A percentile compares a stretch with the other conserved stretches of the same genome.
Conservation (phyloP, 179 eudicot species). For the Spinacia oleracea region DNA sequence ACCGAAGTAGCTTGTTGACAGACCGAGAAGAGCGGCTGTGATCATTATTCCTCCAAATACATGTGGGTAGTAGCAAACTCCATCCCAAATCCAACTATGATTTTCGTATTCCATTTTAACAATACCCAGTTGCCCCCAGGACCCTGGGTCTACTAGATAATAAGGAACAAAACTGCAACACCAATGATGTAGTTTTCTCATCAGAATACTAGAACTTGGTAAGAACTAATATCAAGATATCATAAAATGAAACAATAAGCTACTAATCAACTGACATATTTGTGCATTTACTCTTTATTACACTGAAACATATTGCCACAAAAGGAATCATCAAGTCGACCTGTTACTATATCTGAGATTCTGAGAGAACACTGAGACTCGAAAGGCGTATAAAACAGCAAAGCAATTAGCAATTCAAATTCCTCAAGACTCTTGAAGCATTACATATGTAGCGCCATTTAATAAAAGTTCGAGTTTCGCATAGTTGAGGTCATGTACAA, state of each 20-base stretch:
- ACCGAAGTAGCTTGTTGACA: conserved; percentile 79
- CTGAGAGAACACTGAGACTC: not conserved
- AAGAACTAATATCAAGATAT: not conserved
- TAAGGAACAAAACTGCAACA: conserved; percentile 31
- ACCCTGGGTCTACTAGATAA: conserved; percentile 32
- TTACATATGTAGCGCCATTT: too few species aligned
- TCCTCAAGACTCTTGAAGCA: not conserved
- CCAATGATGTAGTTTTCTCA: conserved; percentile 3
- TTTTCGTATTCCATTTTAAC: conserved; percentile 63
- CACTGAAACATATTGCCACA: conserved; percentile 10
- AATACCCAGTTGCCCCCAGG: conserved; percentile 36
- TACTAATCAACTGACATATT: not conserved
- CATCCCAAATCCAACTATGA: conserved; percentile 67
- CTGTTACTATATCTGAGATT: not conserved
- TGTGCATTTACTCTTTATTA: not conserved
- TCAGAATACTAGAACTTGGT: conserved; percentile 4
- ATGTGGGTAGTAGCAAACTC: conserved; percentile 75
- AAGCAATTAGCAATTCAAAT: not conserved
- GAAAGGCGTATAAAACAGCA: not conserved
- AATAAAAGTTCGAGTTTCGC: not conserved
- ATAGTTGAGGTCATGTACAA: not conserved
- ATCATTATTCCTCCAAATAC: conserved; percentile 86
- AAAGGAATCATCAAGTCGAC: not conserved
- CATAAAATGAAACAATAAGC: not conserved
- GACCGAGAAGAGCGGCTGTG: conserved; percentile 78